These are phyloP conservation scores for Ogataea populi-albae DNA, from an alignment of 805 yeast species.

Conservation along the genomic window DNA sequence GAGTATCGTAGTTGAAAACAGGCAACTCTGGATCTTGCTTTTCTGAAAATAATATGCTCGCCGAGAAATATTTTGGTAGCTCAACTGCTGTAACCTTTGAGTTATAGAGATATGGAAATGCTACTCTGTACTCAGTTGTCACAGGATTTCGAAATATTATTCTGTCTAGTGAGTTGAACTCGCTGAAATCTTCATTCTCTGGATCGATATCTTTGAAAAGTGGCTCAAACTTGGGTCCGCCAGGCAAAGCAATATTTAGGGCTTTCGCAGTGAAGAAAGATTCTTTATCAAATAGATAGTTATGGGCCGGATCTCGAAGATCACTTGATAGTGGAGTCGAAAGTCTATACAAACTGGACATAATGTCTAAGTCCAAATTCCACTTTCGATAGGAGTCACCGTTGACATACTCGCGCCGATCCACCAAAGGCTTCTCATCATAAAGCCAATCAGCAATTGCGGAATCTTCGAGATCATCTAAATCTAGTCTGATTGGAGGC, in stretches of 20 bases:
- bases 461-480: conserved; percentile 62
- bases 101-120: conserved; percentile 83
- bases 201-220: conserved; percentile 61
- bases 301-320: conserved; percentile 54
- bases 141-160: conserved; percentile 76
- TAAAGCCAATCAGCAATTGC: conserved; percentile 73
- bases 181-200: conserved; percentile 75
- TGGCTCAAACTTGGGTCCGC: conserved; percentile 96
- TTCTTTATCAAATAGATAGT: conserved; percentile 70
- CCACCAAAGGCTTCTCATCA: conserved; percentile 70
- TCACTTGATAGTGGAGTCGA: conserved; percentile 71
- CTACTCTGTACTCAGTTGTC: conserved; percentile 80
- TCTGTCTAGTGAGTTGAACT: conserved; percentile 85
- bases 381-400: conserved; percentile 79
- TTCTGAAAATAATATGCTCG: conserved; percentile 49
- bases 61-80: conserved; percentile 61
- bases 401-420: conserved; percentile 51
- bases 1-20: conserved; percentile 54
- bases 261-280: conserved; percentile 91
- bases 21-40: conserved; percentile 49
- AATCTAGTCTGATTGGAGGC: conserved; percentile 65
- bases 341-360: conserved; percentile 64
- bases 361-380: conserved; percentile 57
- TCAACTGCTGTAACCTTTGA: conserved; percentile 66
- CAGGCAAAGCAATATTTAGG: conserved; percentile 81